Evolutionary conservation across 2,329 filamentous ascomycete genomes (phyloP), one percentile per base, ranked within the genome.

Genomic region (Botrytis elliptica): DNA sequence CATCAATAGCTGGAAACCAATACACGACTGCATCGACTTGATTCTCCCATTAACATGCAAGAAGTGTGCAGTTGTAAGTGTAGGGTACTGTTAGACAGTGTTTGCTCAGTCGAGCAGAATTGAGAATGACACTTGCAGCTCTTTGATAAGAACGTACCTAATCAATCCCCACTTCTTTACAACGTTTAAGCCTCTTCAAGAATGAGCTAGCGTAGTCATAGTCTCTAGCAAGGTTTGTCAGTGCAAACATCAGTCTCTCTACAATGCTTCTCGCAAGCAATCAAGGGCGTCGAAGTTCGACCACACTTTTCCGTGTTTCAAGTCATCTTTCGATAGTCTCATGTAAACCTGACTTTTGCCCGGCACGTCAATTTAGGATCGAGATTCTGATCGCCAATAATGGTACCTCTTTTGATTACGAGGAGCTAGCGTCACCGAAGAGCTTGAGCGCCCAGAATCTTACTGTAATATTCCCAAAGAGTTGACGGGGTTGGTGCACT

Each of bases 261-360:
- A 46, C 9, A n/a, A 29, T 38, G 33, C 65, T 68, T 40, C 65
- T 52, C 52, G 36, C 46, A 40, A 55, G 46, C 36, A 42, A 38
- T 22, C 1, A 55, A 68, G 46, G 25, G 46, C 36, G n/a, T n/a
- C 52, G 52, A 57, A 57, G 52, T 57, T 57, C 46, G 25, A 68
- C 46, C 38, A 42, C 25, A 55, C 46, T 55, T 55, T 55, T 40
- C 52, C n/a, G 46, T 67, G 62, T 73, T 46, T 70, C 66, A 70
- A 36, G 66, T 46, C n/a, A 18, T 49, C 38, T 70, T 73, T 55
- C 71, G 63, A 73, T 73, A 69, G 64, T 73, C 36, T 62, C 65
- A 60, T 70, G 33, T 42, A 44, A 42, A 40, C 33, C 52, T 22
- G 33, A 69, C 60, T 25, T 33, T 49, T 62, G 44, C 55, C 63